phyloP scores from a whole-genome alignment of 1,284 basidiomycete species.

The Acaromyces ingoldii region DNA sequence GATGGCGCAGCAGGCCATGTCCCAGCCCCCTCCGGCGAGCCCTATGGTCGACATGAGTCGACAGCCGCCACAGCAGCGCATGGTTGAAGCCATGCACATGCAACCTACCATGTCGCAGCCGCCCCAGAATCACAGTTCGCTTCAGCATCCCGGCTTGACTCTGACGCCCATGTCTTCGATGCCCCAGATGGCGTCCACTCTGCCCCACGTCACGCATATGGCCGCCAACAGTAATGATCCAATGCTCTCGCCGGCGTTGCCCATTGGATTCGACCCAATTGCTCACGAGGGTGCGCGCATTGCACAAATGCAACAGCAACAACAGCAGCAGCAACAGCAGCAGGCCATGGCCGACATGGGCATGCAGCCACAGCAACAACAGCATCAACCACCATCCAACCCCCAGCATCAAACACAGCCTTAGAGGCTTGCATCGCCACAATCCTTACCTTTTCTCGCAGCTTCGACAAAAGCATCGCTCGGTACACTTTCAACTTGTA shows the following conservation, averaged over 20 bases:
- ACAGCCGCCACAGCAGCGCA: constrained; percentile 11
- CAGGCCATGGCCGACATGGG: too few species aligned
- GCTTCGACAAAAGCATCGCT: too few species aligned
- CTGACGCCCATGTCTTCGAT: constrained; percentile 10
- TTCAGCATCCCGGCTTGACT: constrained; percentile 6
- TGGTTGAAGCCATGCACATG: not conserved
- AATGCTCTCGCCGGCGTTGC: constrained; percentile 8
- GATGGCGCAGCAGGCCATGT: not conserved
- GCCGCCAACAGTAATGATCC: constrained; percentile 1
- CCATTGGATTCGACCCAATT: constrained; percentile 9
- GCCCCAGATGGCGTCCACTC: constrained; percentile 3
- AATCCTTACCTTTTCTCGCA: too few species aligned
- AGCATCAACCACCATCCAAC: constrained; percentile 4
- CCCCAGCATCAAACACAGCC: too few species aligned
- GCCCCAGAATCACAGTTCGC: not conserved
- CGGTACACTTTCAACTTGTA: too few species aligned
- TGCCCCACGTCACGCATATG: constrained; percentile 8
- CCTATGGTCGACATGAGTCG: too few species aligned
- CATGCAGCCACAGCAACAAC: not conserved
- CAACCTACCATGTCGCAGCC: not conserved
- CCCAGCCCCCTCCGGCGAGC: too few species aligned
- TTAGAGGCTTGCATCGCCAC: too few species aligned
- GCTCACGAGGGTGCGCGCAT: constrained; percentile 5
- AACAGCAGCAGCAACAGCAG: constrained; percentile 1
- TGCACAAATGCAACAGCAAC: constrained; percentile 3